These are phyloP conservation scores for Nemania sp. DNA, from an alignment of 2,329 filamentous ascomycete species.

Conservation along the genomic window DNA sequence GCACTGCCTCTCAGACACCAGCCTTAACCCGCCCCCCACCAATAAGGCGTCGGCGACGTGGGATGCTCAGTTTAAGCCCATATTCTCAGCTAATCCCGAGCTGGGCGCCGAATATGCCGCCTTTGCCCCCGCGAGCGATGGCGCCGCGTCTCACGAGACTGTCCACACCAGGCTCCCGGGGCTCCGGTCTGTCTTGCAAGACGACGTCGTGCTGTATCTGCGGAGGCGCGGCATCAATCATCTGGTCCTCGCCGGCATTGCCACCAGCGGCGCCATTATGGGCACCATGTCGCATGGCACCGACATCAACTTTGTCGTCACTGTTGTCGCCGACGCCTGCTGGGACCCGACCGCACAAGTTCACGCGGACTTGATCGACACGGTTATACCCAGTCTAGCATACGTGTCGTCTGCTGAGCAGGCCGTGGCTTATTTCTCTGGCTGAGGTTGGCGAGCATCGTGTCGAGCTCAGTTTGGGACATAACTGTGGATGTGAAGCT, in stretches of 20 bases:
- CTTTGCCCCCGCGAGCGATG: background rate
- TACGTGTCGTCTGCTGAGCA: constrained; percentile 37
- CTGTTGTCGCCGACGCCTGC: constrained; percentile 23
- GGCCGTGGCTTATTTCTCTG: constrained; percentile 38
- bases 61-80: constrained; percentile 15
- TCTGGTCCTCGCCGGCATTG: constrained; percentile 20
- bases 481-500: too few species aligned
- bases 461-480: too few species aligned
- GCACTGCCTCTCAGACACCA: constrained; percentile 22
- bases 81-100: constrained; percentile 12
- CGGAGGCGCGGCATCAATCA: constrained; percentile 14
- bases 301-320: constrained; percentile 25
- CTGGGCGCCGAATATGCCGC: constrained; percentile 10
- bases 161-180: constrained; percentile 8
- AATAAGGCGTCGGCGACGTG: constrained; percentile 21
- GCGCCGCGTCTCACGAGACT: constrained; percentile 8
- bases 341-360: constrained; percentile 22
- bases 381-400: constrained; percentile 8
- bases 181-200: constrained; percentile 13
- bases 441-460: too few species aligned
- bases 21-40: constrained; percentile 3
- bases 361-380: constrained; percentile 3
- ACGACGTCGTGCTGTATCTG: constrained; percentile 13
- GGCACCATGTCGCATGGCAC: constrained; percentile 21
- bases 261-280: constrained; percentile 21